These are phyloP conservation scores for Phycomyces nitens DNA, from an alignment of 192 early-diverging fungal genomes.

Conservation along the genomic window DNA sequence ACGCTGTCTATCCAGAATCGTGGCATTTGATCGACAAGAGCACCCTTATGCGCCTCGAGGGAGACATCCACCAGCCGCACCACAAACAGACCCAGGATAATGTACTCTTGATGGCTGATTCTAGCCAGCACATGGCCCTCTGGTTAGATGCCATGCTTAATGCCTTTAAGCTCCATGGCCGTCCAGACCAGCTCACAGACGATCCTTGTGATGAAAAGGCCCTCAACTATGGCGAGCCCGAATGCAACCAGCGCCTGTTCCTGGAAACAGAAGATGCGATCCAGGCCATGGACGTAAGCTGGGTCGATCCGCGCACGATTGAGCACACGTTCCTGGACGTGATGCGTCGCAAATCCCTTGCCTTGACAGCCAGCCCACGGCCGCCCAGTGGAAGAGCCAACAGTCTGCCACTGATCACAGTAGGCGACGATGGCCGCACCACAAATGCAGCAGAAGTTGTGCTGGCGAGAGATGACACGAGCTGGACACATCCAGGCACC, in stretches of 20 bases:
- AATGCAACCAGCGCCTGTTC: slow-evolving; percentile 14
- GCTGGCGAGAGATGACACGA: neutral
- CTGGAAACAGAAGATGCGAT: slow-evolving; percentile 19
- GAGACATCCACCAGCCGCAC: slow-evolving; percentile 13
- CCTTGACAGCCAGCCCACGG: neutral
- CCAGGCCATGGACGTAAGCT: slow-evolving; percentile 11
- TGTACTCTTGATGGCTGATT: slow-evolving; percentile 33
- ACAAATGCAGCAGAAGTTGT: neutral
- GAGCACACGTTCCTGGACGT: slow-evolving; percentile 12
- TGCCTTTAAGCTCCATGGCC: slow-evolving; percentile 45
- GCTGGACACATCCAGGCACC: neutral
- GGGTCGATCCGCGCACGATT: neutral
- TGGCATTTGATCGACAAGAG: slow-evolving; percentile 35
- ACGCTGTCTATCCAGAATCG: slow-evolving; percentile 52
- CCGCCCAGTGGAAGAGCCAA: slow-evolving; percentile 16
- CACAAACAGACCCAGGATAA: neutral
- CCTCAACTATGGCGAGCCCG: slow-evolving; percentile 32
- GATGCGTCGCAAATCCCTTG: slow-evolving; percentile 11
- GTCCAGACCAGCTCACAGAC: slow-evolving; percentile 27
- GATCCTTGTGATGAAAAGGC: slow-evolving; percentile 21
- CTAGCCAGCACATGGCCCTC: slow-evolving; percentile 29
- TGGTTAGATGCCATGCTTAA: slow-evolving; percentile 37
- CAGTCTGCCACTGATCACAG: slow-evolving; percentile 25
- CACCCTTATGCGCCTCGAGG: slow-evolving; percentile 38
- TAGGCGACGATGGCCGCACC: neutral